Percentiles rank a stretch among this genome's conserved stretches.
These are phyloP conservation scores for Coleophoma cylindrospora DNA, from an alignment of 2,329 filamentous ascomycete species.

Conservation along the genomic window DNA sequence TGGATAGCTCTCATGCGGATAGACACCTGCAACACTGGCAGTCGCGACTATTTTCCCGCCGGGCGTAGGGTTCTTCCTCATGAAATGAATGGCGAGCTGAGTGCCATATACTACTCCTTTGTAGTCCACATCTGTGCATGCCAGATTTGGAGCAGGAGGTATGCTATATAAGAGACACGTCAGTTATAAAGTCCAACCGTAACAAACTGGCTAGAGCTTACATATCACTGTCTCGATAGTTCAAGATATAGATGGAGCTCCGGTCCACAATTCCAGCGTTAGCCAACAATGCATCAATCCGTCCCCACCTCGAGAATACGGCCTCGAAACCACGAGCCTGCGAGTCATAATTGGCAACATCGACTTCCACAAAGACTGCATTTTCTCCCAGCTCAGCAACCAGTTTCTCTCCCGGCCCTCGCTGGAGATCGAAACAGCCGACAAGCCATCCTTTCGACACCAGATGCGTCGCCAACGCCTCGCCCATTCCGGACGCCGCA, in stretches of 20 bases:
- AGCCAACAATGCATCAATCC: conserved; percentile 41
- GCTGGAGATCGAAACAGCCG: conserved; percentile 33
- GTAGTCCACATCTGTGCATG: conserved; percentile 43
- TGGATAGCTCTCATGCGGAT: conserved; percentile 37
- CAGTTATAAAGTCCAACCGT: too few species aligned
- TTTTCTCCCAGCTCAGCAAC: conserved; percentile 20
- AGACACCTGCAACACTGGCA: conserved; percentile 35
- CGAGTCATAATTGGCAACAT: conserved; percentile 40
- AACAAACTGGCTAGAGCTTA: neutral
- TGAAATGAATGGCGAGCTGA: conserved; percentile 45
- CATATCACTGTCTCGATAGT: conserved; percentile 24
- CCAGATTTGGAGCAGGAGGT: conserved; percentile 38
- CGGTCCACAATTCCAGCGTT: conserved; percentile 46
- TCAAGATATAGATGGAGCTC: conserved; percentile 33
- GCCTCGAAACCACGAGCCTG: conserved; percentile 36
- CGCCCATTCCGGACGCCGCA: conserved; percentile 38
- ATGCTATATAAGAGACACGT: conserved; percentile 10
- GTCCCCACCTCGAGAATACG: conserved; percentile 37
- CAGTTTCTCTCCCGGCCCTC: conserved; percentile 3
- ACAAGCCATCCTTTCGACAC: conserved; percentile 25
- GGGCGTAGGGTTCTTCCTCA: conserved; percentile 40
- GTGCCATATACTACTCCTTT: conserved; percentile 46
- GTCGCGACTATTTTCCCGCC: conserved; percentile 41
- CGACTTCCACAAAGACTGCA: conserved; percentile 36
- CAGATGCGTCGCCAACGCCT: conserved; percentile 32